Evolutionary conservation across 768 basidiomycete genomes (phyloP), one percentile per base, ranked within the genome.

Genomic region (Russula emetica): DNA sequence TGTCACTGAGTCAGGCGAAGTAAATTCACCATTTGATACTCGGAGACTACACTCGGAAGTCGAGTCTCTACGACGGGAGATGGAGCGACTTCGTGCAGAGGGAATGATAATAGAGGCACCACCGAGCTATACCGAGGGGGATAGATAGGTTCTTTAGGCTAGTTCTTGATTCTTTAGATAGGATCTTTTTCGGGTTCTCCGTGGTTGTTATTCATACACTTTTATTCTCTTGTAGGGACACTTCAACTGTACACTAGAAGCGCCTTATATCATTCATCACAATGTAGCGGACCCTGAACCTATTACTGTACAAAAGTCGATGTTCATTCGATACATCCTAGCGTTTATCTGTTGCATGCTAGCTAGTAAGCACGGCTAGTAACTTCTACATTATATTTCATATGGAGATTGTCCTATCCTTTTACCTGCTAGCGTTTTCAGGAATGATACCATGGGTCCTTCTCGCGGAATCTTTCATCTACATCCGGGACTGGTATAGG

Each of bases 71-170:
- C 69, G 71, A 22, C 64, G 68, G 16, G 70, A 67, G 14, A 71
- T 73, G 71, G 62, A 72, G 59, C 59, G 66, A 58, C 54, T 74
- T 22, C 71, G 67, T n/a, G 57, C 50, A 14, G 71, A 72, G 30
- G 38, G 71, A 49, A 9, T 66, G 20, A 69, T 70, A 57, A 65
- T n/a, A 11, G 45, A 22, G 45, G n/a, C 70, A n/a, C 72, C 71
- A 5, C 73, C 73, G 2, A 63, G 55, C 20, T 72, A 73, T 58
- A 34, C 28, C 16, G 36, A 50, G 18, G 49, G 28, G 11, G 44
- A 28, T 36, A 7, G 20, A 32, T 51, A 42, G 34, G n/a, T n/a
- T n/a, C 6, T 5, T 38, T 38, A 14, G 11, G 10, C 8, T 22
- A 1, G 32, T 49, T 49, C 49, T 50, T 50, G 24, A 50, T 26